phyloP scores from a whole-genome alignment of 2,329 filamentous ascomycete species.

The Apiospora rasikravindrae region DNA sequence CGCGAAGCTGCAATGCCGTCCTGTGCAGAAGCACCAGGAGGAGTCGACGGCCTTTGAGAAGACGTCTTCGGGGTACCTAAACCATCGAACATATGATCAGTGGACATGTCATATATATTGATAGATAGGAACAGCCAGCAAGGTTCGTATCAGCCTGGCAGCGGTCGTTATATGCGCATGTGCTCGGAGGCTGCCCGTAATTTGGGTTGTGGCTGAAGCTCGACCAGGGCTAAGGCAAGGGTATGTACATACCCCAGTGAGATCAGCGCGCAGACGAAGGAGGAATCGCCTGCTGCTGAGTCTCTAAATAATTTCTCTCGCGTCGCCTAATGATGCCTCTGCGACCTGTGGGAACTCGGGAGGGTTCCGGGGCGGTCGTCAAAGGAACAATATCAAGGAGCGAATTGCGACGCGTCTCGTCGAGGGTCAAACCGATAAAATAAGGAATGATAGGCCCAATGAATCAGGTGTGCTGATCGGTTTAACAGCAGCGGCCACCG shows the following conservation, averaged over 20 bases:
- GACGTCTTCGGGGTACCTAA: conserved; percentile 60
- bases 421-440: neutral
- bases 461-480: neutral
- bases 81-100: conserved; percentile 7
- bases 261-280: conserved; percentile 67
- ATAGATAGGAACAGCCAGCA: conserved; percentile 6
- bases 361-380: conserved; percentile 15
- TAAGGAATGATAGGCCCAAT: conserved; percentile 2
- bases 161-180: conserved; percentile 10
- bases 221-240: neutral
- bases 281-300: conserved; percentile 64
- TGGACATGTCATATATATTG: neutral
- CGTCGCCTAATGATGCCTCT: conserved; percentile 8
- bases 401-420: conserved; percentile 14
- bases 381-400: conserved; percentile 12
- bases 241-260: conserved; percentile 53
- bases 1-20: conserved; percentile 53
- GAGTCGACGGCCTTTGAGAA: conserved; percentile 54
- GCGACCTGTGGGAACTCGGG: neutral
- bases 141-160: neutral
- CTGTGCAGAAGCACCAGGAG: conserved; percentile 67
- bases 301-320: conserved; percentile 44
- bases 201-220: conserved; percentile 25
- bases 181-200: conserved; percentile 8
- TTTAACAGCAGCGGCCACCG: neutral